Conservation (phyloP, 768 basidiomycete genomes). For the Boletus edulis region DNA sequence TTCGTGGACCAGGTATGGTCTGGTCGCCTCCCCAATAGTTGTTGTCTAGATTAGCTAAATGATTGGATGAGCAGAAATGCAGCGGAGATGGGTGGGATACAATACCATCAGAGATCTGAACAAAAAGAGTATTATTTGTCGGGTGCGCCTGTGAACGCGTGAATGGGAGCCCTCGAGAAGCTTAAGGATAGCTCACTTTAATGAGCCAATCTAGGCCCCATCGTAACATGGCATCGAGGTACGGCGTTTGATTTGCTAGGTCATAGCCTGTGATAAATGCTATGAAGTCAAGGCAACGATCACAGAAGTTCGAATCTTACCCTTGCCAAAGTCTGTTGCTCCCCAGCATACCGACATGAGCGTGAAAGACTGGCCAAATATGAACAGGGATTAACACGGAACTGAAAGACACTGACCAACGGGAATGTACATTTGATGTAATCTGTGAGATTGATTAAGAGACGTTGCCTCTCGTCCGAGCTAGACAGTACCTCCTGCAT, state of each 20-base stretch:
- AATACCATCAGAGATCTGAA: slow-evolving; percentile 71
- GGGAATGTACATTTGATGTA: slow-evolving; percentile 90
- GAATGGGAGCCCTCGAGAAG: neutral
- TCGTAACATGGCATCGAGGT: slow-evolving; percentile 87
- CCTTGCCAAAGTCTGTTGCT: slow-evolving; percentile 78
- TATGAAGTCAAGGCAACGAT: neutral
- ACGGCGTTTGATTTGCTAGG: slow-evolving; percentile 79
- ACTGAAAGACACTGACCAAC: slow-evolving; percentile 46
- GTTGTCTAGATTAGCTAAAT: slow-evolving; percentile 58
- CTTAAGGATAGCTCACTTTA: slow-evolving; percentile 49
- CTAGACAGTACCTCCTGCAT: slow-evolving; percentile 72
- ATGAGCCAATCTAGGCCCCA: slow-evolving; percentile 94
- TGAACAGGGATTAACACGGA: neutral
- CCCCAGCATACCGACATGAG: slow-evolving; percentile 91
- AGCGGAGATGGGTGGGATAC: neutral
- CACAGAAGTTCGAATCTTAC: slow-evolving; percentile 31
- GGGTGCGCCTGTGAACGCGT: slow-evolving; percentile 68
- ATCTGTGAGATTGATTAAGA: slow-evolving; percentile 41
- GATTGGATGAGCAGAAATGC: slow-evolving; percentile 1
- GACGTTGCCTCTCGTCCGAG: neutral
- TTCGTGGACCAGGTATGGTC: slow-evolving; percentile 69
- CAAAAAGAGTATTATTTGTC: slow-evolving; percentile 63
- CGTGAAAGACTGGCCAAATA: slow-evolving; percentile 58
- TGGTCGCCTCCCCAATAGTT: slow-evolving; percentile 90
- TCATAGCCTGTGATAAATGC: slow-evolving; percentile 61